These are phyloP conservation scores for Ceratocystis colombiana DNA, from an alignment of 2,329 filamentous ascomycete species.

Conservation along the genomic window DNA sequence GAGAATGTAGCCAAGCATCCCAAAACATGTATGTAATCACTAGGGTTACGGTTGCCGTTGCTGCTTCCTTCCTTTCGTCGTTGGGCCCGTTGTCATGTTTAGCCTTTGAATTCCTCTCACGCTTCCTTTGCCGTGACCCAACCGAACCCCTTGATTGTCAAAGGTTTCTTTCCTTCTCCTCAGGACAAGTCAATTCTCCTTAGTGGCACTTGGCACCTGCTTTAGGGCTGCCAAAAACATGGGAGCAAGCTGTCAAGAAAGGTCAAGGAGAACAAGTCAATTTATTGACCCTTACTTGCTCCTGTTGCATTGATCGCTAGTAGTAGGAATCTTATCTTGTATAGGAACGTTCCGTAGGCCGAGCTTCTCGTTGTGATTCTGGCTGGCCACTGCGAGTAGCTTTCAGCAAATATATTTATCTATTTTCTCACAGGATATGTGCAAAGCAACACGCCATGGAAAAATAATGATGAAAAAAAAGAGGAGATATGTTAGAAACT, in stretches of 20 bases:
- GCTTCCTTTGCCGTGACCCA: not conserved
- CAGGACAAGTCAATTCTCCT: not conserved
- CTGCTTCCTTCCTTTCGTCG: not conserved
- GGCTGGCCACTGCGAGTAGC: no score
- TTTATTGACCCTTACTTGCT: not conserved
- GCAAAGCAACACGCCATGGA: no score
- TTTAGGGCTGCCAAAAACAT: not conserved
- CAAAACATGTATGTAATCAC: no score
- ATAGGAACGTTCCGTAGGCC: not conserved
- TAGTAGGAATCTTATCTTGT: not conserved
- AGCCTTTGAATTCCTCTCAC: not conserved
- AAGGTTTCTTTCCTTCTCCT: not conserved
- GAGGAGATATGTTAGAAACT: no score
- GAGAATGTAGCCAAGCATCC: no score
- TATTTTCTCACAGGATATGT: no score
- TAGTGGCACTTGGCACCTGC: slow-evolving; percentile 2
- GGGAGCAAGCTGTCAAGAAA: not conserved
- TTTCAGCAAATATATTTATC: no score
- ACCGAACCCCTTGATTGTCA: not conserved
- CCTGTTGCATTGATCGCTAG: not conserved
- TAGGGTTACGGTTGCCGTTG: no score
- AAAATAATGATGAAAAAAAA: no score
- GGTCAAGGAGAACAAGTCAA: no score
- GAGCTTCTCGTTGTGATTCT: not conserved
- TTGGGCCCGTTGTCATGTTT: not conserved